Evolutionary conservation across 495 filamentous ascomycete species (phyloP).

Genomic region (Penicillium cataractarum): DNA sequence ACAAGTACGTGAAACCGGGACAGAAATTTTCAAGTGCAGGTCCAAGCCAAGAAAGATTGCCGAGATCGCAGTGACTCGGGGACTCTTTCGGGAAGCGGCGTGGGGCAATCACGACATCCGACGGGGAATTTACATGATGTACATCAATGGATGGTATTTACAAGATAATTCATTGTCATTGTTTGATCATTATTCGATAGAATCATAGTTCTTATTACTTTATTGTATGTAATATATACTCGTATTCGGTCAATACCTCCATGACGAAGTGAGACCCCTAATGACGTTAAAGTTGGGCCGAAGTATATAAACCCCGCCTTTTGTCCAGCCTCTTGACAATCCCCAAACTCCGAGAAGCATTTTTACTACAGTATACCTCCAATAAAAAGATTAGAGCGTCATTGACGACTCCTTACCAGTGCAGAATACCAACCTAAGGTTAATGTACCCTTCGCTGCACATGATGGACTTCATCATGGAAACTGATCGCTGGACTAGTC

Average conservation of each 20-base stretch:
- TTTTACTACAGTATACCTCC: not conserved
- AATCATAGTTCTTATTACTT: no score
- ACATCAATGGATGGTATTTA: not conserved
- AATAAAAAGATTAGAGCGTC: not conserved
- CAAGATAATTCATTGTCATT: no score
- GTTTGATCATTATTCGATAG: no score
- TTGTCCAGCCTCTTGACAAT: not conserved
- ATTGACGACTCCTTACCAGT: slow-evolving; percentile 32
- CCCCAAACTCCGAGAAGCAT: not conserved
- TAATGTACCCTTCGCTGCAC: slow-evolving; percentile 57
- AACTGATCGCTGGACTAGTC: slow-evolving; percentile 44
- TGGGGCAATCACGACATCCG: slow-evolving; percentile 31
- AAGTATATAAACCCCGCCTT: not conserved
- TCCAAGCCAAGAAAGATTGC: not conserved
- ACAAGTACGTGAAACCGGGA: no score
- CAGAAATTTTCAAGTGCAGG: not conserved
- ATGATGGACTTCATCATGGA: slow-evolving; percentile 36
- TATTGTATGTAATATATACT: not conserved
- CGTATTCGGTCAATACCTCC: no score
- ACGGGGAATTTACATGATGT: slow-evolving; percentile 13
- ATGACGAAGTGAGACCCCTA: not conserved
- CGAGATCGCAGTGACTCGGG: slow-evolving; percentile 19
- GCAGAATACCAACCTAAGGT: slow-evolving; percentile 53
- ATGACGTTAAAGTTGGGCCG: slow-evolving; percentile 14
- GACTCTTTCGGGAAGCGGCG: slow-evolving; percentile 23